A percentile compares a stretch with the other conserved stretches of the same genome.
Evolutionary conservation across 1,284 basidiomycete genomes (phyloP).

Genomic region (Sanghuangporus weigelae): DNA sequence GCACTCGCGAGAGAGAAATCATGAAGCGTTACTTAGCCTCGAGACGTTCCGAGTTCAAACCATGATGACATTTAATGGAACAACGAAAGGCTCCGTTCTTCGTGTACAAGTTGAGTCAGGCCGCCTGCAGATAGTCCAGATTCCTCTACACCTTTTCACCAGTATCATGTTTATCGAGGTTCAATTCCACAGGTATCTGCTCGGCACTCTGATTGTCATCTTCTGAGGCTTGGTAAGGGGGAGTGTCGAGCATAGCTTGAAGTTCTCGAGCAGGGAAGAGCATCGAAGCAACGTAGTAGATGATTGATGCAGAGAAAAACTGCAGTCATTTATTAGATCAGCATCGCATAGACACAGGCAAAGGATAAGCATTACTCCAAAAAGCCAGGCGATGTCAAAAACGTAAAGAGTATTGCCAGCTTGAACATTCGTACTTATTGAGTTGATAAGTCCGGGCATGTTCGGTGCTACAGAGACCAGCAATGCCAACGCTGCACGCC

Average conservation of each 20-base stretch:
- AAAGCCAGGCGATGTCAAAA: slow-evolving; percentile 67
- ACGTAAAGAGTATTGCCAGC: slow-evolving; percentile 48
- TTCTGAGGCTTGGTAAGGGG: slow-evolving; percentile 27
- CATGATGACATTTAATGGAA: too few relatives aligned
- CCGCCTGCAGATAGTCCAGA: too few relatives aligned
- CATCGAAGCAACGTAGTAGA: slow-evolving; percentile 48
- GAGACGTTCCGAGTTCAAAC: too few relatives aligned
- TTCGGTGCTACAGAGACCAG: slow-evolving; percentile 58
- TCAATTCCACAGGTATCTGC: neutral
- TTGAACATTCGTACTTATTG: slow-evolving; percentile 53
- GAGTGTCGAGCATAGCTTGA: slow-evolving; percentile 45
- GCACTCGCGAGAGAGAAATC: too few relatives aligned
- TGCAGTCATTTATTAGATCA: slow-evolving; percentile 18
- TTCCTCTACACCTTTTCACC: neutral
- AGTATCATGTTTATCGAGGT: neutral
- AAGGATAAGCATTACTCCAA: slow-evolving; percentile 45
- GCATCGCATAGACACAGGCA: neutral
- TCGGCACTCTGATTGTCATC: slow-evolving; percentile 2
- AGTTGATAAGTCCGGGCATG: slow-evolving; percentile 62
- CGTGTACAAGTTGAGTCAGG: too few relatives aligned
- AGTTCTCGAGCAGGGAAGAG: slow-evolving; percentile 50
- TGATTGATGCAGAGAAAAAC: slow-evolving; percentile 36
- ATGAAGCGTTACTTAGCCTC: too few relatives aligned
- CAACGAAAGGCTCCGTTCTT: too few relatives aligned
- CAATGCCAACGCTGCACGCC: slow-evolving; percentile 62